phyloP scores from a whole-genome alignment of 1,284 basidiomycete genomes.

The Lignosus rhinocerotis region DNA sequence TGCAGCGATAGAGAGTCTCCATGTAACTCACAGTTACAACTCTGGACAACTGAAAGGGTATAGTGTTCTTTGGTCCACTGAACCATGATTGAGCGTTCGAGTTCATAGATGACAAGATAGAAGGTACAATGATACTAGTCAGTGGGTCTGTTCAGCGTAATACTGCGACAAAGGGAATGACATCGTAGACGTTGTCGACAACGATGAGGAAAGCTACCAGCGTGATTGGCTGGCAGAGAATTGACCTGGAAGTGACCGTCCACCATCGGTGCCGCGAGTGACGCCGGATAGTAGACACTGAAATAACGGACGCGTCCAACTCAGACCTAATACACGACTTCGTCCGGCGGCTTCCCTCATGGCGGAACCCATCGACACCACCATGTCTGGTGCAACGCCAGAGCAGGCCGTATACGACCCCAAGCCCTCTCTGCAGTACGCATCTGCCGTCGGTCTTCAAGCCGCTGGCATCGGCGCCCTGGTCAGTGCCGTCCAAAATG shows the following conservation, averaged over 20 bases:
- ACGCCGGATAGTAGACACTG: slow-evolving; percentile 13
- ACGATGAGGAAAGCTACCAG: slow-evolving; percentile 17
- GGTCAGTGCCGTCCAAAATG: slow-evolving; percentile 84
- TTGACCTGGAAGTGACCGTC: background rate
- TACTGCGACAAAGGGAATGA: background rate
- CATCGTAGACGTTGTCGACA: slow-evolving; percentile 1
- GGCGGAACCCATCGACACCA: slow-evolving; percentile 26
- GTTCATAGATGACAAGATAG: background rate
- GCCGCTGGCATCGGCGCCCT: slow-evolving; percentile 75
- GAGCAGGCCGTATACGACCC: slow-evolving; percentile 46
- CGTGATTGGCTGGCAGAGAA: slow-evolving; percentile 14
- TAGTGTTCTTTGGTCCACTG: slow-evolving; percentile 6
- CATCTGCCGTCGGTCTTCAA: slow-evolving; percentile 66
- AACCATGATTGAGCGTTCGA: slow-evolving; percentile 1
- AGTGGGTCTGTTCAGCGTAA: background rate
- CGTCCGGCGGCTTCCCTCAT: slow-evolving; percentile 25
- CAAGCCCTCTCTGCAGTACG: slow-evolving; percentile 59
- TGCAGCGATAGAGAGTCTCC: background rate
- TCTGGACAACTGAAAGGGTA: slow-evolving; percentile 41
- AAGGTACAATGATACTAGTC: background rate
- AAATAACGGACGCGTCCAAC: slow-evolving; percentile 12
- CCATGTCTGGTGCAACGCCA: slow-evolving; percentile 10
- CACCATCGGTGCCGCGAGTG: slow-evolving; percentile 15
- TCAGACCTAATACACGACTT: slow-evolving; percentile 20
- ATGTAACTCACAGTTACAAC: slow-evolving; percentile 32